phyloP scores from a whole-genome alignment of 2,329 filamentous ascomycete species.

The Penicillium nordicum region DNA sequence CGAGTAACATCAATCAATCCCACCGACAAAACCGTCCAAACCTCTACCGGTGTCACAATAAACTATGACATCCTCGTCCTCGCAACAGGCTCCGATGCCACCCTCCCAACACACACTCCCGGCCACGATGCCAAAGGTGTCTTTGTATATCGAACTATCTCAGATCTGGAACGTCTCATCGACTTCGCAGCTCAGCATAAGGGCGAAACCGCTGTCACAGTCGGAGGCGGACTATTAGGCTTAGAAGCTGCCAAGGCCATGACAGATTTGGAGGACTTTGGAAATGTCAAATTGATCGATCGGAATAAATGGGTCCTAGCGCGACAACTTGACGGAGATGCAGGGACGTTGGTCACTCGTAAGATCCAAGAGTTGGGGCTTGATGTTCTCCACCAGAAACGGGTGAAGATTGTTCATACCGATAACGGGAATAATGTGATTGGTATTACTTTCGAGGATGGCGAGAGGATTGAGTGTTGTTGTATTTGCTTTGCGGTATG shows the following conservation, averaged over 20 bases:
- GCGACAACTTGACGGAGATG: conserved; percentile 76
- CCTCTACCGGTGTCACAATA: conserved; percentile 65
- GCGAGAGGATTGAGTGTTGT: conserved; percentile 70
- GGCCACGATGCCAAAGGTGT: conserved; percentile 77
- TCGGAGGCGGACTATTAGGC: conserved; percentile 80
- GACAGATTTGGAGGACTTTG: conserved; percentile 75
- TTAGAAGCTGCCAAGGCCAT: conserved; percentile 89
- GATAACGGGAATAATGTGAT: conserved; percentile 65
- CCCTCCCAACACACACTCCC: conserved; percentile 68
- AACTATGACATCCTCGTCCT: conserved; percentile 78
- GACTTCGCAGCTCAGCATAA: conserved; percentile 64
- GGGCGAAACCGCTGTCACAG: conserved; percentile 68
- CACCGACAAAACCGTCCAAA: conserved; percentile 63
- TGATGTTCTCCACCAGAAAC: conserved; percentile 73
- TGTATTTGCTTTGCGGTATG: conserved; percentile 77
- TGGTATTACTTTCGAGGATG: conserved; percentile 77
- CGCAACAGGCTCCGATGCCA: conserved; percentile 80
- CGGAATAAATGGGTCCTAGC: conserved; percentile 78
- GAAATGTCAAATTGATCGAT: conserved; percentile 74
- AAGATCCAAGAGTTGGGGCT: conserved; percentile 75
- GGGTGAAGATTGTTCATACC: conserved; percentile 69
- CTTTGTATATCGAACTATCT: conserved; percentile 85
- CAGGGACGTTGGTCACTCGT: conserved; percentile 75
- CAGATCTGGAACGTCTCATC: conserved; percentile 75
- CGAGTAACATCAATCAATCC: conserved; percentile 66